Percentiles rank a stretch among this genome's conserved stretches.
phyloP scores from a whole-genome alignment of 768 basidiomycete genomes.

The Mycena capillaripes region DNA sequence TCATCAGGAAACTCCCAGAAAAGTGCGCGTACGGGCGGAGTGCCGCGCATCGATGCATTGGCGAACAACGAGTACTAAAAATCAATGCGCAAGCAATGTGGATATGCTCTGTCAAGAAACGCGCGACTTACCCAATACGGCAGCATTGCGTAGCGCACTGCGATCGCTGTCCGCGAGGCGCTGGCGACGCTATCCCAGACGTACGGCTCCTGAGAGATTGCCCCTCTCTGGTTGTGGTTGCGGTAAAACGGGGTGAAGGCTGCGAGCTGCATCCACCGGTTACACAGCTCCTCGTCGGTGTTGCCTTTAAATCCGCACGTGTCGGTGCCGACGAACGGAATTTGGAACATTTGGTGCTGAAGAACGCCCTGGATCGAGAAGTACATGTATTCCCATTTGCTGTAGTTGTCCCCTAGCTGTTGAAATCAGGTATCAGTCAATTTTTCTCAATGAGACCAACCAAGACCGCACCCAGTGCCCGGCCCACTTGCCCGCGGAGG shows the following conservation, averaged over 20 bases:
- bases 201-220: constrained; percentile 83
- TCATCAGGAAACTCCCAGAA: constrained; percentile 86
- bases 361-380: constrained; percentile 81
- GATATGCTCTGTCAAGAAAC: no score
- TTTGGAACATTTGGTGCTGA: constrained; percentile 90
- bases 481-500: constrained; percentile 78
- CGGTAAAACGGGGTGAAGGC: constrained; percentile 88
- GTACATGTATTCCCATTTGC: constrained; percentile 81
- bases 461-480: constrained; percentile 73
- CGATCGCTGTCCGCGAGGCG: constrained; percentile 80
- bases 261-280: constrained; percentile 91
- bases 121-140: constrained; percentile 81
- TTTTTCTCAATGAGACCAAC: not conserved
- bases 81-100: no score
- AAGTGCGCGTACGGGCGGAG: constrained; percentile 80
- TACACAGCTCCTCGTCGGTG: constrained; percentile 85
- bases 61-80: constrained; percentile 80
- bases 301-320: constrained; percentile 81
- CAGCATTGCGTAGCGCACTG: constrained; percentile 77
- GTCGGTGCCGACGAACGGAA: constrained; percentile 88
- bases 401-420: constrained; percentile 85
- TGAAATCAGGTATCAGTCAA: not conserved
- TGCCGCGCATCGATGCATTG: constrained; percentile 72
- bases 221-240: constrained; percentile 79
- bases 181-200: constrained; percentile 86